phyloP scores from a whole-genome alignment of 495 filamentous ascomycete species.

The Xylaria bambusicola region DNA sequence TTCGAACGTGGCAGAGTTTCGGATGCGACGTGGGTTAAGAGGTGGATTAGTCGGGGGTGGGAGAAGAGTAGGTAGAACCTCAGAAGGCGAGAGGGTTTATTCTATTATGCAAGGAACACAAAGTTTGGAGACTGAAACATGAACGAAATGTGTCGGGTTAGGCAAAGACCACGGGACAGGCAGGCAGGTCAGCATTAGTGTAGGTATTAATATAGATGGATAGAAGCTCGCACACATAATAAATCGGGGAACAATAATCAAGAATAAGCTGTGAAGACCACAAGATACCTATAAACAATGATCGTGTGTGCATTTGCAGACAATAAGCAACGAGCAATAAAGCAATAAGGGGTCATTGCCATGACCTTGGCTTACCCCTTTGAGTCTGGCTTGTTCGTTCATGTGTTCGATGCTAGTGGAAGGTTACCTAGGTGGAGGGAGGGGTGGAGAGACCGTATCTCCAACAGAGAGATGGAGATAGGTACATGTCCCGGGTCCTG shows the following conservation, averaged over 20 bases:
- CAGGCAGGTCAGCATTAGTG: background rate
- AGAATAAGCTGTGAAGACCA: background rate
- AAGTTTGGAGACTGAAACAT: background rate
- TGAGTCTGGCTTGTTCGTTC: slow-evolving; percentile 11
- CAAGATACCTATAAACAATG: slow-evolving; percentile 8
- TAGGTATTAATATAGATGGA: background rate
- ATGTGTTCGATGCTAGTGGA: background rate
- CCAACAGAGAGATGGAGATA: too few species aligned
- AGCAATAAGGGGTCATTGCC: slow-evolving; percentile 23
- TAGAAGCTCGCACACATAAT: too few species aligned
- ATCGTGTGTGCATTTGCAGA: background rate
- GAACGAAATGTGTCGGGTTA: slow-evolving; percentile 5
- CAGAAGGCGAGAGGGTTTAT: background rate
- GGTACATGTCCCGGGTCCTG: too few species aligned
- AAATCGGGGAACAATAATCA: slow-evolving; percentile 10
- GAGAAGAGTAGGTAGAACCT: too few species aligned
- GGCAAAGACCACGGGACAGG: too few species aligned
- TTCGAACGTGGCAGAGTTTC: slow-evolving; percentile 17
- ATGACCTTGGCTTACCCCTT: too few species aligned
- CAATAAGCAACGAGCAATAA: background rate
- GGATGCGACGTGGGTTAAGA: slow-evolving; percentile 17
- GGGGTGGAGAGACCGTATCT: too few species aligned
- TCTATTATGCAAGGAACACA: slow-evolving; percentile 10
- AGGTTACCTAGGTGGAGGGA: background rate
- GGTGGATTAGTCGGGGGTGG: too few species aligned